Evolutionary conservation across 2,329 filamentous ascomycete species (phyloP).

Genomic region (Verticillium nubilum): DNA sequence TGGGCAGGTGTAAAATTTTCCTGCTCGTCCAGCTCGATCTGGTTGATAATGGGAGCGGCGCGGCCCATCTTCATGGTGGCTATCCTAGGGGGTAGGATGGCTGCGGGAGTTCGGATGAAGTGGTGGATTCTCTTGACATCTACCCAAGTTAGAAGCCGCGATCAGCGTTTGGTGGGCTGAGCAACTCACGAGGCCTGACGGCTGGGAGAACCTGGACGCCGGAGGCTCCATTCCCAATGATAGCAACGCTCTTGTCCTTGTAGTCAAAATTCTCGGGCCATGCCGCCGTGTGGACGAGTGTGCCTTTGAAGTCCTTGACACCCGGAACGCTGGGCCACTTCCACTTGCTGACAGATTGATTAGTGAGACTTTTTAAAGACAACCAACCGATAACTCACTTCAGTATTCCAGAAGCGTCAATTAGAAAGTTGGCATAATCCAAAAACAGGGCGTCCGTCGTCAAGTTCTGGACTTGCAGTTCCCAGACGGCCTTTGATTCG

Average conservation of each 20-base stretch:
- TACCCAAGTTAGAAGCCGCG: slow-evolving; percentile 11
- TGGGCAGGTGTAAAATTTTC: slow-evolving; percentile 25
- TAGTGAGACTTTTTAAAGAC: slow-evolving; percentile 4
- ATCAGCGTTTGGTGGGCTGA: background rate
- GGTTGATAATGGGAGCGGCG: slow-evolving; percentile 19
- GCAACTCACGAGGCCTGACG: slow-evolving; percentile 28
- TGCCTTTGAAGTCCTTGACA: slow-evolving; percentile 39
- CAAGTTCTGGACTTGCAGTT: slow-evolving; percentile 31
- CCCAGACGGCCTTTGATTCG: slow-evolving; percentile 35
- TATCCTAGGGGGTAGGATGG: slow-evolving; percentile 32
- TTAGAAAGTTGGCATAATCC: slow-evolving; percentile 41
- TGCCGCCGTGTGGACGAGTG: slow-evolving; percentile 45
- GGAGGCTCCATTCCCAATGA: slow-evolving; percentile 53
- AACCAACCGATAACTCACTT: slow-evolving; percentile 33
- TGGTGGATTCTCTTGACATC: slow-evolving; percentile 33
- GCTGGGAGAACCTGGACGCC: slow-evolving; percentile 48
- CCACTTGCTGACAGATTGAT: slow-evolving; percentile 34
- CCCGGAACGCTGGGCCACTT: slow-evolving; percentile 46
- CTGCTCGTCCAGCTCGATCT: slow-evolving; percentile 16
- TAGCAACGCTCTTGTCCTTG: slow-evolving; percentile 43
- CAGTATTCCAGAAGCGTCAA: slow-evolving; percentile 45
- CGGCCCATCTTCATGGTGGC: slow-evolving; percentile 26
- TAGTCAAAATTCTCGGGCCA: slow-evolving; percentile 47
- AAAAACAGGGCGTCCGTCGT: slow-evolving; percentile 31
- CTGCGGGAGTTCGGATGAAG: slow-evolving; percentile 36